A percentile compares a stretch with the other conserved stretches of the same genome.
Evolutionary conservation across 2,329 filamentous ascomycete genomes (phyloP).

Genomic region (Orbilia brochopaga): DNA sequence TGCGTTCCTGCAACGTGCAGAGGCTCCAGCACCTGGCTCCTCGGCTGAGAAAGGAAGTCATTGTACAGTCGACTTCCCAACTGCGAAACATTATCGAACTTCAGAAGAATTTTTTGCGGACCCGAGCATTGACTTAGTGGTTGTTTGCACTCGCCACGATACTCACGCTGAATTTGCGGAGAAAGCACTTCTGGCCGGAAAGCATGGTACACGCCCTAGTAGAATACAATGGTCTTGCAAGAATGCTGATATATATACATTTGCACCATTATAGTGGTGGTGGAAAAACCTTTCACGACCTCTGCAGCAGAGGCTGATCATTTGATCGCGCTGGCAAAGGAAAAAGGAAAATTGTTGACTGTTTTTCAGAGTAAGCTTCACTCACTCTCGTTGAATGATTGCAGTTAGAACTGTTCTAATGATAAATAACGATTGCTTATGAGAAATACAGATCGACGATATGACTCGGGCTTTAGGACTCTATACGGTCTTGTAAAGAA

Average conservation of each 20-base stretch:
- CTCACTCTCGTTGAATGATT: no score
- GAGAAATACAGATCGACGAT: constrained; percentile 57
- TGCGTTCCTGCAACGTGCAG: constrained; percentile 63
- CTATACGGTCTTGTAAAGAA: constrained; percentile 51
- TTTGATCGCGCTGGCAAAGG: constrained; percentile 56
- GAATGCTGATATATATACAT: constrained; percentile 8
- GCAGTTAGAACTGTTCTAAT: no score
- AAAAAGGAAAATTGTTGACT: constrained; percentile 56
- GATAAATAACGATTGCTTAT: no score
- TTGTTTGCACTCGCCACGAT: constrained; percentile 57
- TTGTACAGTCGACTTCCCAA: constrained; percentile 62
- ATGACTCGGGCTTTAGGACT: constrained; percentile 58
- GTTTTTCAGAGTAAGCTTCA: constrained; percentile 57
- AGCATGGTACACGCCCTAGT: constrained; percentile 54
- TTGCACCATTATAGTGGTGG: constrained; percentile 54
- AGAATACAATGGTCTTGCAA: not conserved
- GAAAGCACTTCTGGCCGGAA: constrained; percentile 56
- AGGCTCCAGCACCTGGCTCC: constrained; percentile 48
- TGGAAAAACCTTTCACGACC: constrained; percentile 59
- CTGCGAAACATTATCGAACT: constrained; percentile 57
- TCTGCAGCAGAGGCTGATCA: constrained; percentile 56
- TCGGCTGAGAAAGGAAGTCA: constrained; percentile 54
- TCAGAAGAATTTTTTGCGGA: constrained; percentile 57
- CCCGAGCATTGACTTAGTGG: constrained; percentile 56
- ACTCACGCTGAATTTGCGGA: constrained; percentile 56